These are phyloP conservation scores for Gillenia trifoliata DNA, from an alignment of 306 rosid genomes.

Conservation along the genomic window DNA sequence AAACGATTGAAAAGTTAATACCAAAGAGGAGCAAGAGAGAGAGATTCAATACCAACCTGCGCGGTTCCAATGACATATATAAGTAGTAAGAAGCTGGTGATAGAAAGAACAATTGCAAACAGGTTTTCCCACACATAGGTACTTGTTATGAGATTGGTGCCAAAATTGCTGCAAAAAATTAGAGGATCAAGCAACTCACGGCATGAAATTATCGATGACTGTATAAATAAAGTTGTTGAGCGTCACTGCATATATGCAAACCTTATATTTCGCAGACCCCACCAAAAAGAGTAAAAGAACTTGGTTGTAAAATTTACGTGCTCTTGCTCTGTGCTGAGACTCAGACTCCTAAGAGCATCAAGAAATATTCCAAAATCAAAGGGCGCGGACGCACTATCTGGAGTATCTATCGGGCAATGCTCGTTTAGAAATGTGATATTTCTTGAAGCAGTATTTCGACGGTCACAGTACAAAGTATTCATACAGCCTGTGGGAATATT, in stretches of 20 bases:
- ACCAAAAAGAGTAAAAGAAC: constrained; percentile 33
- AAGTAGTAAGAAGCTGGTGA: too few species aligned
- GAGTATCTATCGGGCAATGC: not conserved
- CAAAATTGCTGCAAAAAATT: too few species aligned
- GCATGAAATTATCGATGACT: too few species aligned
- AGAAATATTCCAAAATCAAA: constrained; percentile 26
- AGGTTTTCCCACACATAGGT: too few species aligned
- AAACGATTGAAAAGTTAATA: too few species aligned
- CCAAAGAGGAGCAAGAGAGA: too few species aligned
- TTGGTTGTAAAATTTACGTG: constrained; percentile 16
- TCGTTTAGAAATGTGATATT: not conserved
- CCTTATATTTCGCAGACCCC: constrained; percentile 37
- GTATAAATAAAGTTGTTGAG: too few species aligned
- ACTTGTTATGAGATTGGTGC: too few species aligned
- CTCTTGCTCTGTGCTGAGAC: not conserved
- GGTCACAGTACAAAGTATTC: not conserved
- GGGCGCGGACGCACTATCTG: not conserved
- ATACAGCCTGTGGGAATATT: not conserved
- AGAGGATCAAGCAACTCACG: too few species aligned
- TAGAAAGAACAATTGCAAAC: too few species aligned
- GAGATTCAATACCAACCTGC: too few species aligned
- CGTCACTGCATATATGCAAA: not conserved
- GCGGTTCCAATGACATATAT: too few species aligned
- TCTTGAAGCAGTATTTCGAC: not conserved
- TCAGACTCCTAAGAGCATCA: not conserved